phyloP scores from a whole-genome alignment of 2,329 filamentous ascomycete species.

The Mycosphaerella arachidis region DNA sequence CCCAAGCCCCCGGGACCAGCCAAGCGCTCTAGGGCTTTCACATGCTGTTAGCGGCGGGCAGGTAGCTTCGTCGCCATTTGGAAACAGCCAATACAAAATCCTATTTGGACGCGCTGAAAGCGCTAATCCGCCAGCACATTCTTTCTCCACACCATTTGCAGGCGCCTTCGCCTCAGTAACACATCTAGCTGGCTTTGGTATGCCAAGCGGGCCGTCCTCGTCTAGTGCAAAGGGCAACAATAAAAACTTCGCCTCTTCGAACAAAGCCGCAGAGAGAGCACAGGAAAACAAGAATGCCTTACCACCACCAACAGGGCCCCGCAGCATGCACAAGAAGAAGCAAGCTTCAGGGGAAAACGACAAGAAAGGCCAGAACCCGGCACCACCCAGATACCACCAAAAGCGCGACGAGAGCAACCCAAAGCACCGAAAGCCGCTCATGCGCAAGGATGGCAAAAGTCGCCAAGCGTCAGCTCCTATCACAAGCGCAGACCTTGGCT shows the following conservation, averaged over 20 bases:
- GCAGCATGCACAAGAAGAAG: background rate
- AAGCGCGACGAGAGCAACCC: background rate
- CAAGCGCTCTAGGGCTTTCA: background rate
- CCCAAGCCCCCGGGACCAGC: no score
- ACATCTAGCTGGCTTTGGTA: background rate
- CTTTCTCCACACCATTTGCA: background rate
- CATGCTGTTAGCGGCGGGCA: background rate
- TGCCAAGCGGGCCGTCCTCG: background rate
- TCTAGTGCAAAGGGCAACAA: background rate
- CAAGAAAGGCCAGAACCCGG: background rate
- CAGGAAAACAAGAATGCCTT: background rate
- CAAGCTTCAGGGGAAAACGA: background rate
- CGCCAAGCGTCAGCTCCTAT: background rate
- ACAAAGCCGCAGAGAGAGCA: background rate
- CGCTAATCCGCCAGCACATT: background rate
- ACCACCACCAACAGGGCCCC: background rate
- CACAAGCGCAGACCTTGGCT: background rate
- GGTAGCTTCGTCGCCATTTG: background rate
- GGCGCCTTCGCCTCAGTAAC: background rate
- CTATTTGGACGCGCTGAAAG: background rate
- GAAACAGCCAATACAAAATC: background rate
- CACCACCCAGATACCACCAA: background rate
- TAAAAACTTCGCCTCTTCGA: background rate
- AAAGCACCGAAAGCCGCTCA: background rate
- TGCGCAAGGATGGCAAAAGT: background rate